Conservation (phyloP, 169 alveolate genomes). For the Cystoisospora suis region DNA sequence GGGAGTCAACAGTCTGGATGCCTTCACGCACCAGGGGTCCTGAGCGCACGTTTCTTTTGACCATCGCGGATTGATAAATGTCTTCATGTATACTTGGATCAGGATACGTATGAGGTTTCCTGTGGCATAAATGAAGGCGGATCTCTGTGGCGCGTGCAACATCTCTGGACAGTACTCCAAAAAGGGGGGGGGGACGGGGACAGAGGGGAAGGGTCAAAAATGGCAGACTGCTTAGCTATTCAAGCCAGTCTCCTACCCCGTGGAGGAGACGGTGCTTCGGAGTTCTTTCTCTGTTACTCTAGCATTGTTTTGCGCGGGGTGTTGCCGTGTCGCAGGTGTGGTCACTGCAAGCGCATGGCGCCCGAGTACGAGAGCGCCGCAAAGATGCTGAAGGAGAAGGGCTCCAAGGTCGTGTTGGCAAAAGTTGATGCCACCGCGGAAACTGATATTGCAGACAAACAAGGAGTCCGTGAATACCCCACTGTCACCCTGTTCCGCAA, state of each 20-base stretch:
- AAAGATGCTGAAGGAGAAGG: constrained; percentile 43
- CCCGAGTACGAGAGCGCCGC: constrained; percentile 87
- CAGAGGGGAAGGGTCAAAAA: too few relatives aligned
- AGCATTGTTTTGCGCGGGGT: neutral
- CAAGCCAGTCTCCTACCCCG: too few relatives aligned
- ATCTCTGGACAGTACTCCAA: too few relatives aligned
- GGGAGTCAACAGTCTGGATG: too few relatives aligned
- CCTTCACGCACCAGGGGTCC: neutral
- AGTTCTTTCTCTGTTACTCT: neutral
- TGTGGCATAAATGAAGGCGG: neutral
- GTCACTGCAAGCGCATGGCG: constrained; percentile 85
- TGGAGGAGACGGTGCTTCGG: neutral
- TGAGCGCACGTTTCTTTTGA: neutral
- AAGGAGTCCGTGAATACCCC: constrained; percentile 79
- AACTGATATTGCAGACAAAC: constrained; percentile 66
- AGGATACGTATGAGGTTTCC: neutral
- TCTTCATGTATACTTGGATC: neutral
- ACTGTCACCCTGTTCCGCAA: constrained; percentile 76
- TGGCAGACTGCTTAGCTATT: too few relatives aligned
- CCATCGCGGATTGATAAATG: neutral
- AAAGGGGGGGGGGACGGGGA: too few relatives aligned
- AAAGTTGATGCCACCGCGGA: constrained; percentile 72
- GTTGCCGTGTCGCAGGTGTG: constrained; percentile 78
- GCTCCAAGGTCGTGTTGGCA: constrained; percentile 56
- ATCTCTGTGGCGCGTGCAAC: too few relatives aligned